These are phyloP conservation scores for Fusarium dlaminii DNA, from an alignment of 2,329 filamentous ascomycete genomes.

Conservation along the genomic window DNA sequence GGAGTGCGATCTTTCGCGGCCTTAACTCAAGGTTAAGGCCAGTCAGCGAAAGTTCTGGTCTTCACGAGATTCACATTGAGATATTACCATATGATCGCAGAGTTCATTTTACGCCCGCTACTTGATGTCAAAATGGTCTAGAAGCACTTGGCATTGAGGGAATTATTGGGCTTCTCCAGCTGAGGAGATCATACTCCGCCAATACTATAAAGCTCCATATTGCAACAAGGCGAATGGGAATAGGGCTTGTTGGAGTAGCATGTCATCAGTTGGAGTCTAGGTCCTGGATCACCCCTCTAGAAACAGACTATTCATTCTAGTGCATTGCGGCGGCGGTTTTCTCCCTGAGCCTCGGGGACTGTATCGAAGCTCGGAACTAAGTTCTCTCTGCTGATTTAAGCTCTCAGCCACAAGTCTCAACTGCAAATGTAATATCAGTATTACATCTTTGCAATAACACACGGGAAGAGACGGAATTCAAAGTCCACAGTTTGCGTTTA, in stretches of 20 bases:
- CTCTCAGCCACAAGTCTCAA: no score
- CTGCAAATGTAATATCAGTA: no score
- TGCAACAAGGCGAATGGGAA: neutral
- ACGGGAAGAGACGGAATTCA: neutral
- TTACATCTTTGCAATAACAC: neutral
- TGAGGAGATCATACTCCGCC: neutral
- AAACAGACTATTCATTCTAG: neutral
- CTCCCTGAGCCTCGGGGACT: neutral
- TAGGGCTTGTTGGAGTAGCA: neutral
- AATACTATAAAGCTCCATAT: neutral
- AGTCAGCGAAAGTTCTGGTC: neutral
- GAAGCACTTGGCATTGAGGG: neutral
- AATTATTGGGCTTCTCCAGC: neutral
- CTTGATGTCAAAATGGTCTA: neutral
- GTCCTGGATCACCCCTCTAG: neutral
- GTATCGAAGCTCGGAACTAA: neutral
- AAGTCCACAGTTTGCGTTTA: neutral
- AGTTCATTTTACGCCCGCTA: neutral
- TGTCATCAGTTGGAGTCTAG: neutral
- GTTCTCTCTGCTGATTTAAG: no score
- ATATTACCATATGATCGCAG: fast-evolving
- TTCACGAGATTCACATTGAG: no score
- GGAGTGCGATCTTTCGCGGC: no score
- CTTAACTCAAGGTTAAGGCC: neutral
- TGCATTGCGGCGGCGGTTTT: neutral